These are phyloP conservation scores for Naganishia onofrii DNA, from an alignment of 768 basidiomycete species.

Conservation along the genomic window DNA sequence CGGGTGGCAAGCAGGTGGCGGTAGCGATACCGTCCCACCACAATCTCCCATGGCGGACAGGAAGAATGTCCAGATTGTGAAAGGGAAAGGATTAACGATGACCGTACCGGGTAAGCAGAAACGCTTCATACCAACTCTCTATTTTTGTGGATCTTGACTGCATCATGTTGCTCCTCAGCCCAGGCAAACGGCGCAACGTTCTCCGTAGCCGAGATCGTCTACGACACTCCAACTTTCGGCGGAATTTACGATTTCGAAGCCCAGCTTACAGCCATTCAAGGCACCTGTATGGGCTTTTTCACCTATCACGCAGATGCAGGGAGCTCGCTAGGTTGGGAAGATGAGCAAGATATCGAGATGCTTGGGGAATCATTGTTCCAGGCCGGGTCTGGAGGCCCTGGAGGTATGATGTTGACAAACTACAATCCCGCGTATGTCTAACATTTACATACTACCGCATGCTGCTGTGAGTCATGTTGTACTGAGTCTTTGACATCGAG, in stretches of 20 bases:
- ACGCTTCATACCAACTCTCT: neutral
- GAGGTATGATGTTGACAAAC: constrained; percentile 3
- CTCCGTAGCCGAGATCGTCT: neutral
- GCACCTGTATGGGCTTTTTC: constrained; percentile 2
- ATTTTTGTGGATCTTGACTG: neutral
- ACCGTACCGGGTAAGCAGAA: neutral
- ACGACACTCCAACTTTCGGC: neutral
- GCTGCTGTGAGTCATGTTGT: no score
- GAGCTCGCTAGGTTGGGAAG: neutral
- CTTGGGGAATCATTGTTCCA: neutral
- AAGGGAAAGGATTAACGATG: neutral
- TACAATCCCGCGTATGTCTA: neutral
- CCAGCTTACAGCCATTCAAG: neutral
- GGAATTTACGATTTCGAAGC: neutral
- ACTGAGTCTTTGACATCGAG: no score
- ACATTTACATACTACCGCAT: no score
- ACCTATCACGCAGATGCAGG: neutral
- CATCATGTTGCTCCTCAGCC: neutral
- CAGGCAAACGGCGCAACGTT: neutral
- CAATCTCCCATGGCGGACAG: neutral
- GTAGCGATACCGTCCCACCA: neutral
- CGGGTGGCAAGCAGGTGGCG: neutral
- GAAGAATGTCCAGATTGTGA: neutral
- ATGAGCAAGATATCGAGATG: constrained; percentile 7
- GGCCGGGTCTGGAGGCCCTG: neutral